Evolutionary conservation across 176 grass and related monocot genomes (phyloP), one percentile per base, ranked within the genome.

Genomic region (Cenchrus fungigraminus): DNA sequence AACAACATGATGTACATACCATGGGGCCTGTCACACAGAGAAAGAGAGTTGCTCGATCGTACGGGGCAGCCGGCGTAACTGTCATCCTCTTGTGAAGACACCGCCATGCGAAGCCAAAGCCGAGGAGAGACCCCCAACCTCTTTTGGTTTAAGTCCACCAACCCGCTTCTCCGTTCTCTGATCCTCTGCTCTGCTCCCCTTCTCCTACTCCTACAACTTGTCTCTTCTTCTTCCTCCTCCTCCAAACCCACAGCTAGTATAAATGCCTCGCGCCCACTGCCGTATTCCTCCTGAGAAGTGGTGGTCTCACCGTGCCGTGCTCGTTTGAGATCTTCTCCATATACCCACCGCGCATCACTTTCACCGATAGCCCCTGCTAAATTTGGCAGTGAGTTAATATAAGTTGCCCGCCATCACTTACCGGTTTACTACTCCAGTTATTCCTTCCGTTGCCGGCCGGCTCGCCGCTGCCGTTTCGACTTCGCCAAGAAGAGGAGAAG

Each of bases 51-150:
- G 22, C 28, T 32, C 14, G 72, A 25, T 75, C 0, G 37, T 40
- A 9, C 14, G 6, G 32, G 6, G 7, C 45, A 11, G 50, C n/a
- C 29, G 73, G 52, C 8, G 83, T 90, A 78, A 6, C 58, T 86
- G 50, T 90, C 88, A 29, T 57, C 83, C 65, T 56, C 43, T 47
- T 73, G 65, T 56, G 56, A 86, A 86, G 88, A 77, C 70, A 86
- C 83, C 78, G 88, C 78, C 86, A 79, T 71, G 73, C 32, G 72
- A 63, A 57, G 77, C 82, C 77, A 76, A 59, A 59, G 55, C 17
- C 17, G 4, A 4, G 16, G 0, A 5, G 10, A 2, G 47, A 49
- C 47, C 9, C 47, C 47, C 9, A 55, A 40, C 37, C 53, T 16
- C 55, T 58, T 58, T 9, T 10, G 20, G 58, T 80, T 64, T 65